Evolutionary conservation across 148 eudicot genomes (phyloP), one percentile per base, ranked within the genome.

Genomic region (Camellia japonica): DNA sequence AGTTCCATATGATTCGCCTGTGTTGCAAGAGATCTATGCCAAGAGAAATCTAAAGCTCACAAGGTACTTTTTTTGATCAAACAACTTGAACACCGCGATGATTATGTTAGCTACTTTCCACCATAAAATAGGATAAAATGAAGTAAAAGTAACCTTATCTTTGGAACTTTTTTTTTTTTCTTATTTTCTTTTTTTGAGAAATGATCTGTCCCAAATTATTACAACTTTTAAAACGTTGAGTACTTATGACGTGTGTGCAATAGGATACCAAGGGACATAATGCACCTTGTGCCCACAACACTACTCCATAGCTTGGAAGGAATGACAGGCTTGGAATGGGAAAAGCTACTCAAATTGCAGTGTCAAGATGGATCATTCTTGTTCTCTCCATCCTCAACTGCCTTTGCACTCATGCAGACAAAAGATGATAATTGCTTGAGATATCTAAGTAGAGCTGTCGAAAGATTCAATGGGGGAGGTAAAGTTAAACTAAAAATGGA

Each of bases 331-430:
- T 80, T 93, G 49, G 87, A 88, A 52, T 95, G 99, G 99, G 86
- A 89, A 84, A 92, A 90, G 86, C 90, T 95, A 74, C 84, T 92
- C 9, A 83, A 86, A 19, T 83, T 95, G 69, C 96, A 93, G 78
- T 81, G 89, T 78, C 72, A 75, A 79, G 97, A 93, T 92, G 99
- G 99, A 9, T 95, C 99, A 62, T 92, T 95, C 80, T 84, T 93
- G 79, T 93, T 92, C 71, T 95, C 99, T 64, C 99, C 99, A 80
- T 85, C 99, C 49, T 92, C 99, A 71, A 95, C 98, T 83, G 98
- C 97, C 79, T 95, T 80, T 87, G 98, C 98, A n/a, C 92, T 95
- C 78, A 91, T 90, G 83, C 90, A 95, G 42, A 93, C 97, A 43
- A 88, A 88, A 60, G 90, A 95, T 76, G 16, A 66, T 52, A 89